phyloP scores from a whole-genome alignment of 1,139 yeast species.

The Citeromyces siamensis region DNA sequence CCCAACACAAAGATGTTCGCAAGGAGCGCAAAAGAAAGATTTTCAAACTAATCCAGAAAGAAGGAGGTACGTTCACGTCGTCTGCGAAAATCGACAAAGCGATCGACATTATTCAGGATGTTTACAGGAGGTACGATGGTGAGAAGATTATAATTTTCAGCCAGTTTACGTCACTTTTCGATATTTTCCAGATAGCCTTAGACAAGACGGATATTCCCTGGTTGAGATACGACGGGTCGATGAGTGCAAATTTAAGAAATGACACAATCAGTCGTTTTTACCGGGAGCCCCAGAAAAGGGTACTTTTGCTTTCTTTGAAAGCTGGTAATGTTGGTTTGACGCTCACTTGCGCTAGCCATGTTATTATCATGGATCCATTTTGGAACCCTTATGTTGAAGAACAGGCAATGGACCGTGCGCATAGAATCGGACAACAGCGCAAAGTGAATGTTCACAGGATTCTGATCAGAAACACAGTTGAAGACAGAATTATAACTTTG shows the following conservation, averaged over 20 bases:
- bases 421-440: constrained; percentile 78
- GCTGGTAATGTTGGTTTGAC: constrained; percentile 95
- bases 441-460: constrained; percentile 68
- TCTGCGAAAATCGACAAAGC: constrained; percentile 46
- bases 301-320: constrained; percentile 64
- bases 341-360: constrained; percentile 86
- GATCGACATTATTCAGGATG: constrained; percentile 29
- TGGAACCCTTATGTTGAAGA: constrained; percentile 97
- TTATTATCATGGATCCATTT: constrained; percentile 82
- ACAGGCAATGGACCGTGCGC: constrained; percentile 93
- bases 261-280: constrained; percentile 52
- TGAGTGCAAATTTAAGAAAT: constrained; percentile 58
- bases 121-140: constrained; percentile 27
- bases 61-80: constrained; percentile 21
- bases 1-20: constrained; percentile 3
- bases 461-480: constrained; percentile 58
- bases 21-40: constrained; percentile 16
- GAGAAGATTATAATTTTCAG: constrained; percentile 74
- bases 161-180: constrained; percentile 74
- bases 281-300: constrained; percentile 33
- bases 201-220: constrained; percentile 30
- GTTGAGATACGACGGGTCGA: constrained; percentile 71
- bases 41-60: constrained; percentile 19
- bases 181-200: constrained; percentile 49
- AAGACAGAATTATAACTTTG: constrained; percentile 69